These are phyloP conservation scores for Rhizoclosmatium globosum DNA, from an alignment of 192 early-diverging fungal genomes.

Conservation along the genomic window DNA sequence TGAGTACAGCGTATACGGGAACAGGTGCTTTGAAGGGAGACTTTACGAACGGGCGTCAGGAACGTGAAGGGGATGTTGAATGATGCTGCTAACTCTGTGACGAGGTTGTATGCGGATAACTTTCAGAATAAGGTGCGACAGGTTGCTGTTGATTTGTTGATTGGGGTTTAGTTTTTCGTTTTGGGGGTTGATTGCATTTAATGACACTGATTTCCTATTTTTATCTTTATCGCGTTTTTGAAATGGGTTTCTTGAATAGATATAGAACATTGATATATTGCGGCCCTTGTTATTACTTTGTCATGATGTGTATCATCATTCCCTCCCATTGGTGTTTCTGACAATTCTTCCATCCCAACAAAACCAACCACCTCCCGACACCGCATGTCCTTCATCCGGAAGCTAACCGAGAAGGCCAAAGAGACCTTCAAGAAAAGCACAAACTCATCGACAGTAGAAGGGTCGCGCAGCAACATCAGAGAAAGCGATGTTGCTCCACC, in stretches of 20 bases:
- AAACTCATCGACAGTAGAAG: no score
- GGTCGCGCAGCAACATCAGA: background rate
- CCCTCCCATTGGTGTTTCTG: background rate
- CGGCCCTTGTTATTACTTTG: no score
- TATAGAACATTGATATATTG: no score
- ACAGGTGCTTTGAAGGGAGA: constrained; percentile 98
- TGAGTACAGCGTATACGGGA: constrained; percentile 91
- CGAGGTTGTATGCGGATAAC: constrained; percentile 92
- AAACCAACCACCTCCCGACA: background rate
- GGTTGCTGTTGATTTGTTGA: constrained; percentile 38
- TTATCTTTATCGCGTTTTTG: no score
- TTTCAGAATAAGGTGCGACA: constrained; percentile 92
- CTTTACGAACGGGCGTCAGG: constrained; percentile 94
- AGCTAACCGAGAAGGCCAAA: constrained; percentile 21
- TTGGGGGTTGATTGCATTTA: background rate
- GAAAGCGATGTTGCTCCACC: background rate
- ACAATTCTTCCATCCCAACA: background rate
- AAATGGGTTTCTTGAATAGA: no score
- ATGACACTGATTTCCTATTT: background rate
- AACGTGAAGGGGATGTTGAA: constrained; percentile 82
- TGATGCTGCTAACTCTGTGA: constrained; percentile 80
- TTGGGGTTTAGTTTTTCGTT: background rate
- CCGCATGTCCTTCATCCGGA: constrained; percentile 3
- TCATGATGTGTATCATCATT: no score
- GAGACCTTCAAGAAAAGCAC: background rate